Evolutionary conservation across 345 rosid genomes (phyloP).

Genomic region (Fremontodendron californicum): DNA sequence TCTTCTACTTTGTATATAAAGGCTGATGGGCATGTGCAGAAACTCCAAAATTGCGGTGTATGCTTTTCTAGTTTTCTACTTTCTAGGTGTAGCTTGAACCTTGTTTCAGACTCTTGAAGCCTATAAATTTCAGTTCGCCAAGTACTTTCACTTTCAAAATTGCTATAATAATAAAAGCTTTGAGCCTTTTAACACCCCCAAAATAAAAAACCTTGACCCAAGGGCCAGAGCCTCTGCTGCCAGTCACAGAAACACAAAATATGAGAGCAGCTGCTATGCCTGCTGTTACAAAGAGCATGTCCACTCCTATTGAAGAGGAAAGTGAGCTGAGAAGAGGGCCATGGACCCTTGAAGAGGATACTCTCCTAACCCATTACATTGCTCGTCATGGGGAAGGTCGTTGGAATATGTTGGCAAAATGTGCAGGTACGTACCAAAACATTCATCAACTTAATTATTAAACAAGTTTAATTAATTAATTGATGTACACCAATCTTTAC

Average conservation of each 20-base stretch:
- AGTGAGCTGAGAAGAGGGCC: constrained; percentile 71
- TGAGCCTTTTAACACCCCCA: background rate
- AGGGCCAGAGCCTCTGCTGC: constrained; percentile 12
- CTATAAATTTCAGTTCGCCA: constrained; percentile 11
- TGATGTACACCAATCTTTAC: background rate
- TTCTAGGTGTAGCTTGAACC: background rate
- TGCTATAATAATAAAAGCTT: background rate
- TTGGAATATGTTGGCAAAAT: constrained; percentile 70
- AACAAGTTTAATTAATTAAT: too few relatives aligned
- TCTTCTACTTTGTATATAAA: background rate
- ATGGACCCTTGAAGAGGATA: constrained; percentile 90
- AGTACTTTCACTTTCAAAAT: background rate
- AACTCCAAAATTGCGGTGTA: background rate
- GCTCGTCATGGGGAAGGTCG: constrained; percentile 80
- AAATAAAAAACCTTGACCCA: constrained; percentile 12
- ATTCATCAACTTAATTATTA: background rate
- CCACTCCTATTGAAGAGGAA: constrained; percentile 23
- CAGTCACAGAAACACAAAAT: constrained; percentile 6
- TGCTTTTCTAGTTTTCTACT: background rate
- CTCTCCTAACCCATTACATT: constrained; percentile 60
- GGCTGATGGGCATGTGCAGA: background rate
- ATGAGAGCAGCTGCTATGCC: constrained; percentile 14
- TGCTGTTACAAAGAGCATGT: constrained; percentile 3
- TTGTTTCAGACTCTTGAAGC: background rate
- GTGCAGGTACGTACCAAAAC: constrained; percentile 68